These are phyloP conservation scores for Leersia perrieri DNA, from an alignment of 176 grass and related monocot species.

Conservation along the genomic window DNA sequence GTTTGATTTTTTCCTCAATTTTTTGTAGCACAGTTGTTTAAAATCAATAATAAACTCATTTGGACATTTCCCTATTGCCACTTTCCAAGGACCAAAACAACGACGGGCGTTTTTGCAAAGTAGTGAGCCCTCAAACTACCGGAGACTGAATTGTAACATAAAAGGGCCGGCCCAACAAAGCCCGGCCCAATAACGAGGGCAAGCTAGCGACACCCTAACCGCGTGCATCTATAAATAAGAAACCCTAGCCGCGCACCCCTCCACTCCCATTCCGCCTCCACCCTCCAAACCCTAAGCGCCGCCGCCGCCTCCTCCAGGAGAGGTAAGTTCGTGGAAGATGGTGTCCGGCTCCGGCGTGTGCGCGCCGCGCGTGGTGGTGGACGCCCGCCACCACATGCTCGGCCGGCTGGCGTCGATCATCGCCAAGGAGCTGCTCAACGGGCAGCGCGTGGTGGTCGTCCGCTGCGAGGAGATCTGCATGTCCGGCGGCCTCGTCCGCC, in stretches of 20 bases:
- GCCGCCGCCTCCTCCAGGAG: conserved; percentile 33
- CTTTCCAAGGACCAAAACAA: no score
- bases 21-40: background rate
- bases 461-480: conserved; percentile 95
- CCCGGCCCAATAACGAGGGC: background rate
- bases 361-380: conserved; percentile 66
- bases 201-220: conserved; percentile 20
- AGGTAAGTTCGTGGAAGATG: conserved; percentile 53
- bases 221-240: conserved; percentile 34
- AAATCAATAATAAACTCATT: background rate
- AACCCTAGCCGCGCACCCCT: background rate
- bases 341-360: conserved; percentile 79
- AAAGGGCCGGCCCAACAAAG: background rate
- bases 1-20: background rate
- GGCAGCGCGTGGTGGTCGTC: conserved; percentile 80
- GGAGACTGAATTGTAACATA: background rate
- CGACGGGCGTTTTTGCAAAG: background rate
- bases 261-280: conserved; percentile 3
- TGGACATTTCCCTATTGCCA: no score
- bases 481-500: conserved; percentile 80
- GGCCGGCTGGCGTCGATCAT: conserved; percentile 72
- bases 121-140: background rate
- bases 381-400: conserved; percentile 91
- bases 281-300: conserved; percentile 44
- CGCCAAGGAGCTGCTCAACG: conserved; percentile 90